A percentile compares a stretch with the other conserved stretches of the same genome.
Evolutionary conservation across 2,329 filamentous ascomycete genomes (phyloP).

Genomic region (Aspergillus fischeri): DNA sequence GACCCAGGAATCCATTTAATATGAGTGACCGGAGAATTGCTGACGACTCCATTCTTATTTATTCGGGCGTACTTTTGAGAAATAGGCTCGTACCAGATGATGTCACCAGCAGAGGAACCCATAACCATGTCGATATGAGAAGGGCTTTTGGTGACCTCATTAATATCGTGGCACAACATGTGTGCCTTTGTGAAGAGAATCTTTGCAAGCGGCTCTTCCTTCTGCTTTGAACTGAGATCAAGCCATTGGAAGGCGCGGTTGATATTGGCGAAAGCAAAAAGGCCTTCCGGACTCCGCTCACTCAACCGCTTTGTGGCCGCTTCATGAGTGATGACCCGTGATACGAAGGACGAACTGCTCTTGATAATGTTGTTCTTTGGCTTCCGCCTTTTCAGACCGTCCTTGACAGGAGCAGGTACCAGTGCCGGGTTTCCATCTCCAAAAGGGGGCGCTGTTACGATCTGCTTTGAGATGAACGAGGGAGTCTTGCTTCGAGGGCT

Average conservation of each 20-base stretch:
- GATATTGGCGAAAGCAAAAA: slow-evolving; percentile 92
- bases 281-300: slow-evolving; percentile 71
- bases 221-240: slow-evolving; percentile 66
- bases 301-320: slow-evolving; percentile 70
- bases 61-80: slow-evolving; percentile 92
- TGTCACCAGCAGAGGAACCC: slow-evolving; percentile 93
- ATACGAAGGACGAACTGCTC: slow-evolving; percentile 97
- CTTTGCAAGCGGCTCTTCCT: slow-evolving; percentile 89
- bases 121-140: slow-evolving; percentile 87
- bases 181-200: slow-evolving; percentile 96
- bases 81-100: slow-evolving; percentile 98
- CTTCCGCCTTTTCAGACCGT: slow-evolving; percentile 71
- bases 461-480: slow-evolving; percentile 45
- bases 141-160: slow-evolving; percentile 71
- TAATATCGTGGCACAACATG: slow-evolving; percentile 90
- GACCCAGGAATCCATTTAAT: slow-evolving; percentile 94
- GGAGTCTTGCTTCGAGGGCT: slow-evolving; percentile 53
- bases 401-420: slow-evolving; percentile 60
- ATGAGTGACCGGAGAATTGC: slow-evolving; percentile 75
- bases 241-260: slow-evolving; percentile 96
- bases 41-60: slow-evolving; percentile 95
- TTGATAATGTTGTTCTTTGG: slow-evolving; percentile 98
- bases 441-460: slow-evolving; percentile 61
- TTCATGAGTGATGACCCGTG: slow-evolving; percentile 90
- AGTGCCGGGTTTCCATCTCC: slow-evolving; percentile 81